Evolutionary conservation across 306 rosid species (phyloP).

Genomic region (Hippophae gyantsensis): DNA sequence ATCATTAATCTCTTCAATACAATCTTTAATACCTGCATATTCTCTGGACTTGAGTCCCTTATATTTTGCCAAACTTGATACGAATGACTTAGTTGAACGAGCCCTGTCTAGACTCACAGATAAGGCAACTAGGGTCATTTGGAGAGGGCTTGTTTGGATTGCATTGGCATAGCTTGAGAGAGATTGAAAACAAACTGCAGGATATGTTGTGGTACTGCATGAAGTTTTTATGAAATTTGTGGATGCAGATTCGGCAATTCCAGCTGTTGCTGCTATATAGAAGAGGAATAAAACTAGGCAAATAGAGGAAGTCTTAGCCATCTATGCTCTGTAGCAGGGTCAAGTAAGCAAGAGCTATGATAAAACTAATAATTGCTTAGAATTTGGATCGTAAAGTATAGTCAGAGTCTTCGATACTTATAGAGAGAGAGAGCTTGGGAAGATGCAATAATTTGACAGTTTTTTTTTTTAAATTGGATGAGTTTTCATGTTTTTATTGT

Average conservation of each 20-base stretch:
- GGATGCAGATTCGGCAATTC: constrained; percentile 5
- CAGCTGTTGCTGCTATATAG: not conserved
- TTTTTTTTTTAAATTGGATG: too few species aligned
- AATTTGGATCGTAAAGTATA: too few species aligned
- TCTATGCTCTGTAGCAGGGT: not conserved
- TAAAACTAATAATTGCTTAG: constrained; percentile 14
- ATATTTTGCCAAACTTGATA: constrained; percentile 16
- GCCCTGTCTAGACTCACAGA: constrained; percentile 29
- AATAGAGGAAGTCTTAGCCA: constrained; percentile 25
- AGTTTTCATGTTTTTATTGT: too few species aligned
- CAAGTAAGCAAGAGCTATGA: constrained; percentile 17
- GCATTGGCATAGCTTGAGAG: constrained; percentile 27
- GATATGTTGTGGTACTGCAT: constrained; percentile 3
- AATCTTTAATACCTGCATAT: constrained; percentile 30
- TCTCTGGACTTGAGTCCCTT: constrained; percentile 26
- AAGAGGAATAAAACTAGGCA: constrained; percentile 10
- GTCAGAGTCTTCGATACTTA: too few species aligned
- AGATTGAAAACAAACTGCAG: constrained; percentile 26
- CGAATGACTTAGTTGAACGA: constrained; percentile 16
- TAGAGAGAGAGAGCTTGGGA: too few species aligned
- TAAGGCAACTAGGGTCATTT: constrained; percentile 34
- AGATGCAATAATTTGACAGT: too few species aligned
- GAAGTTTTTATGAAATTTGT: constrained; percentile 8
- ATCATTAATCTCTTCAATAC: constrained; percentile 34
- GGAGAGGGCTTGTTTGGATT: constrained; percentile 32